Evolutionary conservation across 371 early-diverging fungal genomes (phyloP).

Genomic region (Mortierella sp.): DNA sequence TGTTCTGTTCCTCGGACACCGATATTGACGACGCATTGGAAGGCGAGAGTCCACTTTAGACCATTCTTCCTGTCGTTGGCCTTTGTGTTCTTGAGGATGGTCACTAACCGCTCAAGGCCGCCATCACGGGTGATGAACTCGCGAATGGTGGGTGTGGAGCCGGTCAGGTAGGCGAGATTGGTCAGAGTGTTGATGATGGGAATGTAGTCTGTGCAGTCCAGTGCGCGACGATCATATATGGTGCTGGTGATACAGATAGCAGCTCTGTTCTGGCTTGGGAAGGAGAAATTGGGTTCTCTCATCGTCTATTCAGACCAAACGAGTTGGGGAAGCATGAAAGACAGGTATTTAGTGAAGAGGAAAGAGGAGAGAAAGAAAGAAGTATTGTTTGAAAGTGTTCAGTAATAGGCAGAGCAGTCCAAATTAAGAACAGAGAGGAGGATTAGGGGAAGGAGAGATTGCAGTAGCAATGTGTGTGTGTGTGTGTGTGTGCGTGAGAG

Average conservation of each 20-base stretch:
- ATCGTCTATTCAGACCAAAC: constrained; percentile 53
- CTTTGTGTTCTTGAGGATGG: constrained; percentile 75
- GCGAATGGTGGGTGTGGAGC: constrained; percentile 83
- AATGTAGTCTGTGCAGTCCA: constrained; percentile 88
- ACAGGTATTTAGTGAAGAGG: constrained; percentile 4
- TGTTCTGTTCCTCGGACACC: constrained; percentile 87
- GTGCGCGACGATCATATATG: constrained; percentile 89
- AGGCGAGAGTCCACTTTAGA: constrained; percentile 88
- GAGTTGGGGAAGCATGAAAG: too few species aligned
- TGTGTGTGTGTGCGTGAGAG: not conserved
- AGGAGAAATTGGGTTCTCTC: constrained; percentile 86
- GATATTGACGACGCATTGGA: constrained; percentile 86
- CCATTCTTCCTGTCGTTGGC: constrained; percentile 72
- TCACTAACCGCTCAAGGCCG: constrained; percentile 85
- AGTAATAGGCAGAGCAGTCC: not conserved
- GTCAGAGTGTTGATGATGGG: constrained; percentile 89
- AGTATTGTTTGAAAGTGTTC: not conserved
- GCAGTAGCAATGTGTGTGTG: not conserved
- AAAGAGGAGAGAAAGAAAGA: constrained; percentile 2
- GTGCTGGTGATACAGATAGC: constrained; percentile 83
- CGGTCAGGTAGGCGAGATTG: constrained; percentile 86
- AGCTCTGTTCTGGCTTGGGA: constrained; percentile 79
- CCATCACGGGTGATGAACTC: constrained; percentile 87
- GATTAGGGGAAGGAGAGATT: not conserved
- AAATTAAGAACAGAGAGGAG: not conserved